phyloP scores from a whole-genome alignment of 225 moss, liverwort and hornwort genomes.

The Physcomitrellopsis africana region DNA sequence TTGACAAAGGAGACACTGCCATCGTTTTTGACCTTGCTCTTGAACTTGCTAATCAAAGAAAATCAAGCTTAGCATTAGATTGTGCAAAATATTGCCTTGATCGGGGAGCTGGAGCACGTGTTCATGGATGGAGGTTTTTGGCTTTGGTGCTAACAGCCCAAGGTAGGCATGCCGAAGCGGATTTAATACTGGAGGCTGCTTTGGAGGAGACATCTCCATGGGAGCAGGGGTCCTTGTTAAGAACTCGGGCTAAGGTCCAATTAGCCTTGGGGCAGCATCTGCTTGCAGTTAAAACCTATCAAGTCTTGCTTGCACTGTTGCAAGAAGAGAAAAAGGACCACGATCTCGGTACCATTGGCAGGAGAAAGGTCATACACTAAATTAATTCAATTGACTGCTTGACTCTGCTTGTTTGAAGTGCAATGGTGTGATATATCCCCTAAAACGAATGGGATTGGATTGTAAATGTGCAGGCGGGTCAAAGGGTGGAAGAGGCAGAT shows the following conservation, averaged over 20 bases:
- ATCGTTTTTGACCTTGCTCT: slow-evolving; percentile 83
- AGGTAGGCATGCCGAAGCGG: slow-evolving; percentile 76
- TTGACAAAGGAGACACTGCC: slow-evolving; percentile 67
- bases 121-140: slow-evolving; percentile 78
- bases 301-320: slow-evolving; percentile 61
- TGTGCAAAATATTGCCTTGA: slow-evolving; percentile 82
- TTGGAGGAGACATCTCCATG: slow-evolving; percentile 70
- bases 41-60: slow-evolving; percentile 71
- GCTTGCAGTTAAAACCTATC: slow-evolving; percentile 70
- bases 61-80: slow-evolving; percentile 63
- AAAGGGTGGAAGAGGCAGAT: slow-evolving; percentile 67
- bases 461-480: slow-evolving; percentile 42
- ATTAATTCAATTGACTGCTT: neutral
- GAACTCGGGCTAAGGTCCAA: slow-evolving; percentile 84
- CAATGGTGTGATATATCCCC: neutral
- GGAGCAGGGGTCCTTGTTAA: slow-evolving; percentile 70
- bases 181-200: slow-evolving; percentile 70
- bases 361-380: neutral
- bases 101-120: slow-evolving; percentile 56
- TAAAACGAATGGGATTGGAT: neutral
- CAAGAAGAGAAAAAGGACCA: slow-evolving; percentile 51
- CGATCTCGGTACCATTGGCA: neutral
- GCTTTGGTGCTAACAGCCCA: slow-evolving; percentile 77
- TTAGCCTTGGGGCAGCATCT: slow-evolving; percentile 65
- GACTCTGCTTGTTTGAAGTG: neutral